Evolutionary conservation across 1,284 basidiomycete species (phyloP).

Genomic region (Leccinum subrobustum): DNA sequence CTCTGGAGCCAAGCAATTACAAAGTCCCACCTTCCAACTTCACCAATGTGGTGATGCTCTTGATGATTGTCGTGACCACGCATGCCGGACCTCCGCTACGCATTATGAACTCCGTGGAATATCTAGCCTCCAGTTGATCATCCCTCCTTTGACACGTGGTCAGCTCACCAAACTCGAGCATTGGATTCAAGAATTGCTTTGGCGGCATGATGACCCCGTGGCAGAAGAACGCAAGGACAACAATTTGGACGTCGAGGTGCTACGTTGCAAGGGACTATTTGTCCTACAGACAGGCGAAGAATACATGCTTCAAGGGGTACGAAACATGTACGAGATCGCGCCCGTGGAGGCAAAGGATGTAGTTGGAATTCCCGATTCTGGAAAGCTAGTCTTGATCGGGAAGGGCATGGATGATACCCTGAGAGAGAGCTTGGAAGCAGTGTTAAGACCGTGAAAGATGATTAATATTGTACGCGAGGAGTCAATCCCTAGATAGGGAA

Average conservation of each 20-base stretch:
- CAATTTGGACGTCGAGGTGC: conserved; percentile 49
- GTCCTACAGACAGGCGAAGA: conserved; percentile 49
- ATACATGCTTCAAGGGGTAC: conserved; percentile 83
- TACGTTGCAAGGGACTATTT: conserved; percentile 85
- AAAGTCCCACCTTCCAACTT: conserved; percentile 23
- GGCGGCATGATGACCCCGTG: conserved; percentile 54
- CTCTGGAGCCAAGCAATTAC: conserved; percentile 35
- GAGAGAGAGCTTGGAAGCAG: too few relatives aligned
- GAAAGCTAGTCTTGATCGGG: conserved; percentile 74
- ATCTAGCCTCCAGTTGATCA: conserved; percentile 66
- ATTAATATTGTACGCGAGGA: too few relatives aligned
- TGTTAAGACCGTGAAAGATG: too few relatives aligned
- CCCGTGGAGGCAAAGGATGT: conserved; percentile 40
- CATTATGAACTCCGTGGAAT: conserved; percentile 72
- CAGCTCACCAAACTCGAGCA: conserved; percentile 59
- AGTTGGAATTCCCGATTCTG: conserved; percentile 52
- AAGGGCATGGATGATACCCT: conserved; percentile 51
- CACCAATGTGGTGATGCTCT: conserved; percentile 31
- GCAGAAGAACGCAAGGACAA: conserved; percentile 11
- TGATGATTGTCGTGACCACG: conserved; percentile 22
- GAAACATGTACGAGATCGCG: conserved; percentile 79
- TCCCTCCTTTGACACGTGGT: conserved; percentile 52
- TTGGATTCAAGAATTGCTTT: conserved; percentile 78
- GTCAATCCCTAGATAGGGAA: conserved; percentile 20
- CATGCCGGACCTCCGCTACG: conserved; percentile 18